Evolutionary conservation across 148 eudicot species (phyloP).

Genomic region (Rhododendron henanense): DNA sequence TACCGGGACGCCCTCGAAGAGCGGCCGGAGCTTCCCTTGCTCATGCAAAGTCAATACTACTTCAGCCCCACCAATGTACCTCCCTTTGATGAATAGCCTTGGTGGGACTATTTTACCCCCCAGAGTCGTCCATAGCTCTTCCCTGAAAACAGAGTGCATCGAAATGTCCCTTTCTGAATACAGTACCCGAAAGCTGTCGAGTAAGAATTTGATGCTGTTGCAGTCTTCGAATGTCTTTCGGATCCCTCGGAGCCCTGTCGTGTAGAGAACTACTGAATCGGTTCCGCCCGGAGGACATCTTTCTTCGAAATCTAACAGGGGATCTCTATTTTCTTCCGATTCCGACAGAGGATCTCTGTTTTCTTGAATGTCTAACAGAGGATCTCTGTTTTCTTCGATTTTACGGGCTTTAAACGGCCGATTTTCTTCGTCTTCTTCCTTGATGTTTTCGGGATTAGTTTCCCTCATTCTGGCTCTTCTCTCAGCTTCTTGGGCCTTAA

Average conservation of each 20-base stretch:
- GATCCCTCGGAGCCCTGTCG: conserved; percentile 57
- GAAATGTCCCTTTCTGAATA: conserved; percentile 74
- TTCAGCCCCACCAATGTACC: conserved; percentile 85
- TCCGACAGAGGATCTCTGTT: background rate
- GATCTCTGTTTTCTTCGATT: conserved; percentile 9
- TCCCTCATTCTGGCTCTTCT: conserved; percentile 22
- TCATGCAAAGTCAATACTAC: conserved; percentile 61
- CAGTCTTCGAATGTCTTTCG: conserved; percentile 77
- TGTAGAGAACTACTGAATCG: conserved; percentile 56
- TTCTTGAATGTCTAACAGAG: background rate
- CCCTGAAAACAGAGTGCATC: conserved; percentile 61
- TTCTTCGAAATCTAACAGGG: conserved; percentile 45
- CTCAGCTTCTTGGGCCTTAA: conserved; percentile 41
- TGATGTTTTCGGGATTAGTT: conserved; percentile 17
- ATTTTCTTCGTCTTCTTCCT: conserved; percentile 9
- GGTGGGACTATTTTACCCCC: conserved; percentile 63
- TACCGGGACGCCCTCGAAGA: conserved; percentile 55
- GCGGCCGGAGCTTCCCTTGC: conserved; percentile 48
- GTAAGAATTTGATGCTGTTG: conserved; percentile 51
- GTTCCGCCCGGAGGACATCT: conserved; percentile 66
- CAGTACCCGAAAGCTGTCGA: conserved; percentile 54
- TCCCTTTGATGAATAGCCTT: conserved; percentile 64
- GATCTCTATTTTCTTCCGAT: conserved; percentile 20
- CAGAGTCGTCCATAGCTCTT: conserved; percentile 67
- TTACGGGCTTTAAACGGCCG: conserved; percentile 26